Percentiles rank a stretch among this genome's conserved stretches.
Conservation (phyloP, 2,329 filamentous ascomycete species). For the Trichoderma koningii region DNA sequence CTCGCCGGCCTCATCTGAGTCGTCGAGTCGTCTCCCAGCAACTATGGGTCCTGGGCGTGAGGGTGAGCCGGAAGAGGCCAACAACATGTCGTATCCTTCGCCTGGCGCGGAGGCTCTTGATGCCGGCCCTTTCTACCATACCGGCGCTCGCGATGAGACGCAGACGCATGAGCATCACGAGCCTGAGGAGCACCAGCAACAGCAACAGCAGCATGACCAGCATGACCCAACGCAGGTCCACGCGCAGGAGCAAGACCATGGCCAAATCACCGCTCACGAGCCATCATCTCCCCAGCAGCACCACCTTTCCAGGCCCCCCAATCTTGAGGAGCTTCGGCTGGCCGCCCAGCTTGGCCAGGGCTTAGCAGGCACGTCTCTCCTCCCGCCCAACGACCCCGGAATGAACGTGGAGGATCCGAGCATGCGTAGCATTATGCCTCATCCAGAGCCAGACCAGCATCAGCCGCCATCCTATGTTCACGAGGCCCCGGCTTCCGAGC, state of each 20-base stretch:
- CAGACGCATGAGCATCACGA: conserved; percentile 34
- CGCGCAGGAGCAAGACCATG: conserved; percentile 36
- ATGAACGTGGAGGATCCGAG: conserved; percentile 48
- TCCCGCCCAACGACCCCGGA: conserved; percentile 50
- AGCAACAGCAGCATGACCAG: conserved; percentile 32
- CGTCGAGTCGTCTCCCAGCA: background rate
- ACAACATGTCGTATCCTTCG: conserved; percentile 50
- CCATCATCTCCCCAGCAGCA: conserved; percentile 46
- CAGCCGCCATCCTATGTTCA: conserved; percentile 43
- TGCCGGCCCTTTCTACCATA: conserved; percentile 48
- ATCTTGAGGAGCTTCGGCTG: conserved; percentile 59
- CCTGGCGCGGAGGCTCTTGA: conserved; percentile 50
- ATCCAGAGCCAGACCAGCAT: conserved; percentile 45
- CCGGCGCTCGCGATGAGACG: conserved; percentile 40
- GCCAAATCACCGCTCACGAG: conserved; percentile 40
- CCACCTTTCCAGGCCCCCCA: conserved; percentile 47
- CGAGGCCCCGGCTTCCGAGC: conserved; percentile 42
- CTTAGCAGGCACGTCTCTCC: conserved; percentile 51
- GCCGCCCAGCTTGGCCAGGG: conserved; percentile 60
- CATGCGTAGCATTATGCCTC: conserved; percentile 49
- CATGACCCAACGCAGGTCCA: conserved; percentile 38
- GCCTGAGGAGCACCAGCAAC: conserved; percentile 31
- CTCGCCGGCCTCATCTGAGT: background rate
- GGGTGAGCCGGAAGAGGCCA: conserved; percentile 41
- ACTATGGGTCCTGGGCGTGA: conserved; percentile 42